These are phyloP conservation scores for Nephelium lappaceum DNA, from an alignment of 345 rosid genomes.

Conservation along the genomic window DNA sequence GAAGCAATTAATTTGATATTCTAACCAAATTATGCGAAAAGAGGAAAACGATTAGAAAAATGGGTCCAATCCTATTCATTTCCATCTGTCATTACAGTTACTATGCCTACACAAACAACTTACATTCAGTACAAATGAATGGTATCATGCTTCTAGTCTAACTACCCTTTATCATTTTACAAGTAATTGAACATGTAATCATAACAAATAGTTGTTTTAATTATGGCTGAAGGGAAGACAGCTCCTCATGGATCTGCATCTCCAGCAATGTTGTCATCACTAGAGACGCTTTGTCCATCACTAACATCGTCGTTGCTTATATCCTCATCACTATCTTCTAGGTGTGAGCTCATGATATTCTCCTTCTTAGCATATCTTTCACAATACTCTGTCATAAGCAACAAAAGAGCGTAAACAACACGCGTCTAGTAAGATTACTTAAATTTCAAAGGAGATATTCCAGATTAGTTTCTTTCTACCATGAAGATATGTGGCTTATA, in stretches of 20 bases:
- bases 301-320: conserved; percentile 30
- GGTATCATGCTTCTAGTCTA: conserved; percentile 14
- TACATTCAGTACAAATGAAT: conserved; percentile 9
- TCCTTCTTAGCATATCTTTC: conserved; percentile 39
- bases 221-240: background rate
- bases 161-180: conserved; percentile 25
- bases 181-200: conserved; percentile 5
- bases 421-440: background rate
- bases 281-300: conserved; percentile 32
- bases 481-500: background rate
- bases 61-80: background rate
- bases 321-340: conserved; percentile 33
- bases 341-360: conserved; percentile 16
- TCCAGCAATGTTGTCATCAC: conserved; percentile 36
- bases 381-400: conserved; percentile 34
- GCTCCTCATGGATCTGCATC: conserved; percentile 35
- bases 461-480: background rate
- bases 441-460: background rate
- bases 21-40: background rate
- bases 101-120: background rate
- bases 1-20: too few species aligned
- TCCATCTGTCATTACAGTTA: conserved; percentile 14
- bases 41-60: background rate
- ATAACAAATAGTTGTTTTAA: background rate
- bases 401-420: background rate